Evolutionary conservation across 768 basidiomycete species (phyloP).

Genomic region (Ramaria rubella): DNA sequence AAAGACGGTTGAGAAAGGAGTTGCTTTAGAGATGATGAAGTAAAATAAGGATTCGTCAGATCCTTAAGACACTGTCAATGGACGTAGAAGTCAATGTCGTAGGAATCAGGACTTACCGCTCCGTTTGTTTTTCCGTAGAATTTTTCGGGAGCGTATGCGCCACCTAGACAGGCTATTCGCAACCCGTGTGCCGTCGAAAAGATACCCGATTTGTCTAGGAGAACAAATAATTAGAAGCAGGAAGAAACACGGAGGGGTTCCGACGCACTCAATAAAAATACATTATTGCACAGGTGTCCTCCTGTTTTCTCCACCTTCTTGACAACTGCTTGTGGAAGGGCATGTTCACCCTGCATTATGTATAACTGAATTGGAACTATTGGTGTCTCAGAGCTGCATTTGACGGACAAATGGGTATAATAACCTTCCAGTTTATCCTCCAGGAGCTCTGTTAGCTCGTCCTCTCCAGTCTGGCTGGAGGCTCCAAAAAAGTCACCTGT

Average conservation of each 20-base stretch:
- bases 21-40: conserved; percentile 60
- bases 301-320: conserved; percentile 69
- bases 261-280: conserved; percentile 77
- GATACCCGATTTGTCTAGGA: conserved; percentile 70
- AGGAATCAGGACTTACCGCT: neutral
- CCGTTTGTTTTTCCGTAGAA: conserved; percentile 7
- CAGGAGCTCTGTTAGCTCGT: conserved; percentile 55
- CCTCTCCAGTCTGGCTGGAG: conserved; percentile 34
- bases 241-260: neutral
- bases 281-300: conserved; percentile 74
- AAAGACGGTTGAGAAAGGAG: conserved; percentile 64
- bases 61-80: conserved; percentile 40
- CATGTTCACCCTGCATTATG: conserved; percentile 80
- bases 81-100: neutral
- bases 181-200: conserved; percentile 74
- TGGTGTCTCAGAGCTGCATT: conserved; percentile 11
- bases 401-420: conserved; percentile 12
- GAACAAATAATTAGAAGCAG: neutral
- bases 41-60: conserved; percentile 71
- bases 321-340: conserved; percentile 65
- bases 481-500: conserved; percentile 82
- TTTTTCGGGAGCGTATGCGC: conserved; percentile 54
- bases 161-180: conserved; percentile 81
- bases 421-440: conserved; percentile 62
- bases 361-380: conserved; percentile 86